Conservation (phyloP, 78 protist species). For the Ministeria vibrans region DNA sequence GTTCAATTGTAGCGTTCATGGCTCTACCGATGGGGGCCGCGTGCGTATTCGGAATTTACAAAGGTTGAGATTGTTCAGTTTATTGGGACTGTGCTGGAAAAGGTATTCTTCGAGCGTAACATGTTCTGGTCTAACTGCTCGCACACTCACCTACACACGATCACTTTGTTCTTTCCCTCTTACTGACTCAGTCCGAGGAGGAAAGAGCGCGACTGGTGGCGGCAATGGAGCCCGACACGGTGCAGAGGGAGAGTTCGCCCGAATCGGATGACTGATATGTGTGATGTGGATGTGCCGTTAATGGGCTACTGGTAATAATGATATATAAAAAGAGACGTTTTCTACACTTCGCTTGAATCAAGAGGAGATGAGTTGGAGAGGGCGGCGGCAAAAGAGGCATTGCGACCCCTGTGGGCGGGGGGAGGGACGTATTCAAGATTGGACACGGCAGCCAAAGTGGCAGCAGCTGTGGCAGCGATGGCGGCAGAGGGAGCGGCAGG, state of each 20-base stretch:
- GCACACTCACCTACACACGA: no score
- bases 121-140: no score
- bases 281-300: neutral
- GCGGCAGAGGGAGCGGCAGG: neutral
- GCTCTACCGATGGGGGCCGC: no score
- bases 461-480: neutral
- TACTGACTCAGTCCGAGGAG: no score
- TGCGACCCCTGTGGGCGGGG: neutral
- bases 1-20: no score
- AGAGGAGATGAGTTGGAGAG: neutral
- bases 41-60: no score
- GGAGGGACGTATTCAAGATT: neutral
- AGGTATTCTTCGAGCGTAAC: no score
- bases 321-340: neutral
- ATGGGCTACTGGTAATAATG: neutral
- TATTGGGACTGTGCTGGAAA: no score
- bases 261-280: neutral
- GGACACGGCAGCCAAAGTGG: neutral
- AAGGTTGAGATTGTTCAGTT: no score
- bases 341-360: neutral
- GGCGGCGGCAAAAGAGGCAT: neutral
- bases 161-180: no score
- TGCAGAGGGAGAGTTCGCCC: neutral
- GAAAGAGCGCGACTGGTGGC: no score
- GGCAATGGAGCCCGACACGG: no score